Evolutionary conservation across 164 flowering plant species (phyloP).

Genomic region (Berberis thunbergii): DNA sequence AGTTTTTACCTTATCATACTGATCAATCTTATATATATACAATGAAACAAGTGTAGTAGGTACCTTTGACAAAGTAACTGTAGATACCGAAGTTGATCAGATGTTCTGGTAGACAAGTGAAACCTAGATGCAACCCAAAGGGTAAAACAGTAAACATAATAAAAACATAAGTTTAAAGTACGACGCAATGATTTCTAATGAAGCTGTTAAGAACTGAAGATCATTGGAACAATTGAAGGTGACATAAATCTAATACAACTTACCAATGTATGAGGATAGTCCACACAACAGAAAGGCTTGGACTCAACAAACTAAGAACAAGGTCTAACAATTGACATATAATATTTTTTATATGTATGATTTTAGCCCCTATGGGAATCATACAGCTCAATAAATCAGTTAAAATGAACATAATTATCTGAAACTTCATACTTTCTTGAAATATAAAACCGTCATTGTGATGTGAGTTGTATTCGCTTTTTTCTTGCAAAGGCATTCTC

Average conservation of each 20-base stretch:
- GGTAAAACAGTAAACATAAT: neutral
- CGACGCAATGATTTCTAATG: slow-evolving; percentile 10
- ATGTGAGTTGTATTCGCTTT: too few species aligned
- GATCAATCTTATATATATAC: slow-evolving; percentile 4
- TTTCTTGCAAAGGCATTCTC: too few species aligned
- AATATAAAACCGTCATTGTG: too few species aligned
- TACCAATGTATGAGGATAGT: neutral
- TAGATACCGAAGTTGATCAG: slow-evolving; percentile 52
- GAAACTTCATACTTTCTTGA: too few species aligned
- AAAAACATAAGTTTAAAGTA: neutral
- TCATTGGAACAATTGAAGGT: neutral
- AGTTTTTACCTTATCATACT: slow-evolving; percentile 40
- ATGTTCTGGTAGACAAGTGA: slow-evolving; percentile 79
- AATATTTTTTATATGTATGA: too few species aligned
- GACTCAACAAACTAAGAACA: too few species aligned
- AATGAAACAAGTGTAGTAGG: neutral
- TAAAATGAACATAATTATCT: too few species aligned
- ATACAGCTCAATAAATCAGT: too few species aligned
- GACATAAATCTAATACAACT: neutral
- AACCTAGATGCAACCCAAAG: slow-evolving; percentile 55
- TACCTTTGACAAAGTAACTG: slow-evolving; percentile 81
- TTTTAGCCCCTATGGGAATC: too few species aligned
- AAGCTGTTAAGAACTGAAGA: neutral
- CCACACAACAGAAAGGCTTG: neutral
- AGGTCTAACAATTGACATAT: too few species aligned